Conservation (phyloP, 345 rosid species). For the Pistacia vera region DNA sequence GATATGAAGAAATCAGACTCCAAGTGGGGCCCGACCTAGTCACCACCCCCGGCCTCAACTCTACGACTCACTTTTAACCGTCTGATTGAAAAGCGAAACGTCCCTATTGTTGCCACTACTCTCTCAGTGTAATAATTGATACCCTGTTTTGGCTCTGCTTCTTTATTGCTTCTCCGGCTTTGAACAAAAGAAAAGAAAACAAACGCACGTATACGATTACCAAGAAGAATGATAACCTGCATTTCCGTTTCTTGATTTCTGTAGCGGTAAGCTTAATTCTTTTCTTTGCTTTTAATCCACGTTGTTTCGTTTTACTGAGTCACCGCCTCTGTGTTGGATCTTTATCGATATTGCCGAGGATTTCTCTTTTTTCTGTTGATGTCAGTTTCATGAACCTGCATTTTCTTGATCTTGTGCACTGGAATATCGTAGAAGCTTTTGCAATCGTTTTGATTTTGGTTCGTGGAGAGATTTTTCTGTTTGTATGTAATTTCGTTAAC, state of each 20-base stretch:
- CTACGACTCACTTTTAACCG: conserved; percentile 14
- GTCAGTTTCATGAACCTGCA: conserved; percentile 23
- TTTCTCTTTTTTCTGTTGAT: conserved; percentile 2
- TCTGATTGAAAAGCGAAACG: conserved; percentile 15
- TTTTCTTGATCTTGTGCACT: conserved; percentile 24
- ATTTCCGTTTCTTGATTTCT: conserved; percentile 22
- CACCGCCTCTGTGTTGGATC: conserved; percentile 27
- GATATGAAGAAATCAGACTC: background rate
- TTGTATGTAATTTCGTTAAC: background rate
- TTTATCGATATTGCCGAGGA: conserved; percentile 29
- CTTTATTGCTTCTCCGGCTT: background rate
- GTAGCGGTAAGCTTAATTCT: conserved; percentile 32
- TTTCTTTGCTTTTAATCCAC: conserved; percentile 67
- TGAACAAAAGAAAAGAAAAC: background rate
- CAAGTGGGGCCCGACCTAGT: background rate
- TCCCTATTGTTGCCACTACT: background rate
- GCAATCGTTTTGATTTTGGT: conserved; percentile 1
- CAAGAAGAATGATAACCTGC: background rate
- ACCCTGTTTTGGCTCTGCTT: background rate
- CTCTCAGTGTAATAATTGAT: background rate
- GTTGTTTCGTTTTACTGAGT: conserved; percentile 26
- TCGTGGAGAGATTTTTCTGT: background rate
- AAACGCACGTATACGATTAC: conserved; percentile 2
- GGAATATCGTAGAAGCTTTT: background rate
- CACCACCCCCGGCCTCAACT: conserved; percentile 8